phyloP scores from a whole-genome alignment of 1,284 basidiomycete genomes.

The Sporisorium graminicola region DNA sequence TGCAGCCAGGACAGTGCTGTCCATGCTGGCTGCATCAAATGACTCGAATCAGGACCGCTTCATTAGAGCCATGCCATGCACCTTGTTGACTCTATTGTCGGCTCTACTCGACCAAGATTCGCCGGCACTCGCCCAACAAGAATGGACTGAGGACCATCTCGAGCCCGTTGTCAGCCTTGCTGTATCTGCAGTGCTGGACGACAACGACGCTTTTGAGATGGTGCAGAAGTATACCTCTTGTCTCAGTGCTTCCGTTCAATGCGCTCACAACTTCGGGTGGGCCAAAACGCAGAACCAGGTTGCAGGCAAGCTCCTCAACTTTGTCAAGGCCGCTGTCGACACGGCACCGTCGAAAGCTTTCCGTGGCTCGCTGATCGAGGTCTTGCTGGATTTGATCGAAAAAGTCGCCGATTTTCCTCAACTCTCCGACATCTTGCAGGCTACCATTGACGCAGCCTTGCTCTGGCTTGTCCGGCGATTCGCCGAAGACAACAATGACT shows the following conservation, averaged over 20 bases:
- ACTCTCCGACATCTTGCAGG: slow-evolving; percentile 28
- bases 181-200: slow-evolving; percentile 7
- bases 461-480: slow-evolving; percentile 70
- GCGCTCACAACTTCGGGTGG: slow-evolving; percentile 28
- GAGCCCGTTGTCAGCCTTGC: slow-evolving; percentile 7
- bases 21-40: neutral
- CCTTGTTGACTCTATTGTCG: slow-evolving; percentile 24
- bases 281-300: slow-evolving; percentile 2
- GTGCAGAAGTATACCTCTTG: slow-evolving; percentile 14
- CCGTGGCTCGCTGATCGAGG: slow-evolving; percentile 14
- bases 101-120: slow-evolving; percentile 21
- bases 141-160: slow-evolving; percentile 18
- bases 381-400: slow-evolving; percentile 19
- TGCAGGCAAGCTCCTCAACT: slow-evolving; percentile 6
- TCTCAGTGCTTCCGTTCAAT: slow-evolving; percentile 17
- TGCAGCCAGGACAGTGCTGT: slow-evolving; percentile 5
- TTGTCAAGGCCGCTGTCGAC: slow-evolving; percentile 11
- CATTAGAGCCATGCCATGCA: slow-evolving; percentile 15
- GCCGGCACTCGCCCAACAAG: slow-evolving; percentile 1
- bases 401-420: slow-evolving; percentile 10
- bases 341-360: slow-evolving; percentile 22
- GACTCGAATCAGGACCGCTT: neutral
- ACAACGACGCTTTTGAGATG: neutral
- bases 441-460: slow-evolving; percentile 36
- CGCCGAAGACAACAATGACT: slow-evolving; percentile 68